Evolutionary conservation across 306 rosid genomes (phyloP).

Genomic region (Rubus parviflorus): DNA sequence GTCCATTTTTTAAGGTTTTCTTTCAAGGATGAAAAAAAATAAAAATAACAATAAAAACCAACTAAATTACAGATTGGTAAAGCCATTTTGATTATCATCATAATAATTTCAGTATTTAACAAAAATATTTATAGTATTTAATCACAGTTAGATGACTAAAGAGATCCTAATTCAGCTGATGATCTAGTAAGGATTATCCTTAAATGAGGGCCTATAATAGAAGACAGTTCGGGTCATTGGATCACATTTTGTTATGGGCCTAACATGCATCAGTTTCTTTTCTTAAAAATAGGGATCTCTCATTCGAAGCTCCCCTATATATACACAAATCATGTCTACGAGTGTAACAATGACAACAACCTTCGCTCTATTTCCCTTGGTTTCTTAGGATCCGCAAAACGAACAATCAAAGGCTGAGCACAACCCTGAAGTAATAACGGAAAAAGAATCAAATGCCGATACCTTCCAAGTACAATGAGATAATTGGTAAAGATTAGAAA

Average conservation of each 20-base stretch:
- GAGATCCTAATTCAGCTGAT: neutral
- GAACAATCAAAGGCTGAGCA: conserved; percentile 76
- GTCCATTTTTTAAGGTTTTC: neutral
- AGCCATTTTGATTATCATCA: neutral
- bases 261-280: neutral
- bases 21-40: neutral
- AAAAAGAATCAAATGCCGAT: conserved; percentile 22
- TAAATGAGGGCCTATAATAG: neutral
- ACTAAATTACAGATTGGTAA: neutral
- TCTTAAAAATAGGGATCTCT: neutral
- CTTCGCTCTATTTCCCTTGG: conserved; percentile 66
- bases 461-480: conserved; percentile 29
- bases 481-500: conserved; percentile 10
- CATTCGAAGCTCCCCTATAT: neutral
- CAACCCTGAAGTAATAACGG: conserved; percentile 59
- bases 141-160: neutral
- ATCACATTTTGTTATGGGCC: neutral
- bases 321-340: neutral
- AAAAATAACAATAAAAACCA: neutral
- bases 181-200: neutral
- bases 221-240: neutral
- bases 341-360: conserved; percentile 43
- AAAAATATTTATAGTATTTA: neutral
- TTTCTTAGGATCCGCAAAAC: conserved; percentile 92
- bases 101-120: neutral